Percentiles rank a stretch among this genome's conserved stretches.
These are phyloP conservation scores for Trichoderma sp. DNA, from an alignment of 2,329 filamentous ascomycete species.

Conservation along the genomic window DNA sequence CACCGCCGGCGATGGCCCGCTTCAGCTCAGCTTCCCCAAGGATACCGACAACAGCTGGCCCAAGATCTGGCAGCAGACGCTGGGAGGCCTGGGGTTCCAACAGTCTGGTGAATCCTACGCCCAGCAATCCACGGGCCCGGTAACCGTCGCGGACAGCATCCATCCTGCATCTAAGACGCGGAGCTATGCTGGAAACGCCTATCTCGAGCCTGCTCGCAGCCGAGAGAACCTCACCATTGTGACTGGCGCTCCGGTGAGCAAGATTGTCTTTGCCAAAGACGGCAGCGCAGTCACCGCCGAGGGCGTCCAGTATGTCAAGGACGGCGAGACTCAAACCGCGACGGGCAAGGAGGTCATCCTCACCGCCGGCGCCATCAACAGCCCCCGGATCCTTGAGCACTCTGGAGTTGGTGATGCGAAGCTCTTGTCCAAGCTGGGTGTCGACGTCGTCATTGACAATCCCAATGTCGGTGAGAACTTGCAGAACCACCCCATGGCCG, in stretches of 20 bases:
- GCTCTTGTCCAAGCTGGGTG: constrained; percentile 35
- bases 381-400: constrained; percentile 44
- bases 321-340: constrained; percentile 14
- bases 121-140: constrained; percentile 31
- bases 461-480: constrained; percentile 41
- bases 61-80: constrained; percentile 7
- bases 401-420: constrained; percentile 40
- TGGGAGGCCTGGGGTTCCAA: neutral
- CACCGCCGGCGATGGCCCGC: constrained; percentile 28
- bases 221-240: constrained; percentile 36
- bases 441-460: constrained; percentile 35
- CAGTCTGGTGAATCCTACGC: constrained; percentile 30
- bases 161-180: constrained; percentile 32
- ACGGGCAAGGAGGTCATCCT: constrained; percentile 43
- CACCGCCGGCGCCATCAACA: constrained; percentile 42
- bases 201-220: constrained; percentile 30
- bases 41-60: neutral
- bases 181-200: constrained; percentile 35
- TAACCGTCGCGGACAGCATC: constrained; percentile 34
- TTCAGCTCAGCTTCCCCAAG: constrained; percentile 26
- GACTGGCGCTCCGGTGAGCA: constrained; percentile 34
- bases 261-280: constrained; percentile 29
- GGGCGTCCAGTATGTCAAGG: constrained; percentile 25
- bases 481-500: constrained; percentile 35
- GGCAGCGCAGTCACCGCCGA: constrained; percentile 20